These are phyloP conservation scores for Thelephora aurantiotincta DNA, from an alignment of 768 basidiomycete species.

Conservation along the genomic window DNA sequence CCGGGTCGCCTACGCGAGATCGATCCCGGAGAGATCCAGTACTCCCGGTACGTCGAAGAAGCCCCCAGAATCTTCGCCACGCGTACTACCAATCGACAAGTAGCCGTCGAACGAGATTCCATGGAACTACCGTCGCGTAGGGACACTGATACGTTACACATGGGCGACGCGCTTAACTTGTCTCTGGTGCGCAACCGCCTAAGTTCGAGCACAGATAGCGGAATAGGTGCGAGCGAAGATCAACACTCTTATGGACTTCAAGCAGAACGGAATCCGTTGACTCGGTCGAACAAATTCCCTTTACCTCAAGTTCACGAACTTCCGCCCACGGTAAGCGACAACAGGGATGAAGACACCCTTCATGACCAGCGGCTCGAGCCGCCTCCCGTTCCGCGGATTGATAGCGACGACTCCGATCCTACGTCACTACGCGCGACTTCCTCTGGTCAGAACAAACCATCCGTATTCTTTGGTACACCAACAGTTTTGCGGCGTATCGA, in stretches of 20 bases:
- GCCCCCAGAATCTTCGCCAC: not conserved
- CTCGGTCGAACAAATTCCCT: not conserved
- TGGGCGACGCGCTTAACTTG: not conserved
- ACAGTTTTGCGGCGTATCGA: conserved; percentile 3
- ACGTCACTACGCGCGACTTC: not conserved
- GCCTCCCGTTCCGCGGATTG: not conserved
- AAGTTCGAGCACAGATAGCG: conserved; percentile 25
- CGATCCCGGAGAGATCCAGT: conserved; percentile 16
- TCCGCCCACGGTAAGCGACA: not conserved
- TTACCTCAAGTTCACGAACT: not conserved
- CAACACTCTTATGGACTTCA: conserved; percentile 10
- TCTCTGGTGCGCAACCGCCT: conserved; percentile 7
- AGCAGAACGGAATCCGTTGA: not conserved
- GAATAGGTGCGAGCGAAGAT: conserved; percentile 32
- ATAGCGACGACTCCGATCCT: not conserved
- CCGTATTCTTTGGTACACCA: conserved; percentile 11
- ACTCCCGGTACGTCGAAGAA: conserved; percentile 13
- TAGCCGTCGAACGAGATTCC: not conserved
- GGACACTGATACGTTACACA: not conserved
- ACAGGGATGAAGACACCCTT: not conserved
- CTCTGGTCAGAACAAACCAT: conserved; percentile 12
- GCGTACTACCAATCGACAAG: not conserved
- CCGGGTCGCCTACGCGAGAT: conserved; percentile 17
- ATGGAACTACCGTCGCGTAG: not conserved
- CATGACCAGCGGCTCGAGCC: not conserved